Evolutionary conservation across 768 basidiomycete genomes (phyloP).

Genomic region (Suillus weaverae): DNA sequence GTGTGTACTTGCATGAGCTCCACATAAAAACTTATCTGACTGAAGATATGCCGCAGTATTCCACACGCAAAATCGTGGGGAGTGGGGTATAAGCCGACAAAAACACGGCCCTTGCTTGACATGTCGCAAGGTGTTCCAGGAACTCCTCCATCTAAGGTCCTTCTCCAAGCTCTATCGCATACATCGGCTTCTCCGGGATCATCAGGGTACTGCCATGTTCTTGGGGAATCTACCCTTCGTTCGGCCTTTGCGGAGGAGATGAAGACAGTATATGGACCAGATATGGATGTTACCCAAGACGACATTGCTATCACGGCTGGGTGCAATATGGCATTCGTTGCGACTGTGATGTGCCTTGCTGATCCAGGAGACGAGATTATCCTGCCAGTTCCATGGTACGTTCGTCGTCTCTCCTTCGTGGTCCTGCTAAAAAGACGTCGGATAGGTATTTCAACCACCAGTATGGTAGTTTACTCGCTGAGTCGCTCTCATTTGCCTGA

Average conservation of each 20-base stretch:
- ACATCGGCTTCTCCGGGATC: conserved; percentile 43
- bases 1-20: conserved; percentile 27
- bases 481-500: neutral
- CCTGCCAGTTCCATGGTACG: conserved; percentile 69
- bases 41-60: conserved; percentile 39
- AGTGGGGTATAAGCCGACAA: conserved; percentile 40
- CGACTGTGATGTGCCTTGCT: conserved; percentile 61
- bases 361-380: conserved; percentile 71
- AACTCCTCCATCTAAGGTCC: conserved; percentile 51
- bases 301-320: conserved; percentile 73
- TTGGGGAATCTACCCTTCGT: conserved; percentile 57
- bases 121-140: conserved; percentile 80
- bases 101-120: conserved; percentile 54
- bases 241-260: conserved; percentile 60
- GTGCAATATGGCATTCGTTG: conserved; percentile 72
- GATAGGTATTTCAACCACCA: conserved; percentile 69
- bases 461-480: conserved; percentile 29
- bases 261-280: conserved; percentile 52
- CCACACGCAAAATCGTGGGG: conserved; percentile 62
- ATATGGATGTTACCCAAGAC: conserved; percentile 46
- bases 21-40: neutral
- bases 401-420: neutral
- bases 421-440: neutral
- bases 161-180: conserved; percentile 50
- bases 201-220: conserved; percentile 58